These are phyloP conservation scores for Kalmanozyma brasiliensis DNA, from an alignment of 1,284 basidiomycete genomes.

Conservation along the genomic window DNA sequence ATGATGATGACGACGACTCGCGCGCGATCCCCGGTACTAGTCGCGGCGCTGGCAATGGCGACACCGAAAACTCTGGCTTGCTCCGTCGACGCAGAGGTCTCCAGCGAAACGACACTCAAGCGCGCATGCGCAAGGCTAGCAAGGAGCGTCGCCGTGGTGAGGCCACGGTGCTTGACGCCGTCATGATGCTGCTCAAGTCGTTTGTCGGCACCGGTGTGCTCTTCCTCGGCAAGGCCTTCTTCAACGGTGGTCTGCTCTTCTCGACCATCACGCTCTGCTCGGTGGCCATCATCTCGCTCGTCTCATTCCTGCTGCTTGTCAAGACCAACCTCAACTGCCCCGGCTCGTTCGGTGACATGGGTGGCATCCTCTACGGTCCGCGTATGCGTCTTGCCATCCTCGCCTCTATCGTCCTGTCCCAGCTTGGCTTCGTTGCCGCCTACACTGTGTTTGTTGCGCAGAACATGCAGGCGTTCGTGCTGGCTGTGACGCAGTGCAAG, in stretches of 20 bases:
- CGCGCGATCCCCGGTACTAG: slow-evolving; percentile 44
- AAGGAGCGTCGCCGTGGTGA: slow-evolving; percentile 58
- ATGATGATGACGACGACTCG: slow-evolving; percentile 32
- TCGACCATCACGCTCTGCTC: slow-evolving; percentile 81
- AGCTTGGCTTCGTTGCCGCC: slow-evolving; percentile 85
- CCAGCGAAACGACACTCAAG: slow-evolving; percentile 34
- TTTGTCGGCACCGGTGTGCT: slow-evolving; percentile 97
- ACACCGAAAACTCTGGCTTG: slow-evolving; percentile 54
- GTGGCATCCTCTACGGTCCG: slow-evolving; percentile 88
- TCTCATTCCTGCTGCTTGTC: slow-evolving; percentile 92
- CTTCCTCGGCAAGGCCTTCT: slow-evolving; percentile 97
- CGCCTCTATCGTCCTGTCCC: slow-evolving; percentile 86
- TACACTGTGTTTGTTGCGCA: slow-evolving; percentile 97
- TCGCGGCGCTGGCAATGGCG: slow-evolving; percentile 42
- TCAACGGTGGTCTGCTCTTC: slow-evolving; percentile 94
- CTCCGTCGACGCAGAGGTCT: slow-evolving; percentile 41
- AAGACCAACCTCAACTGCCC: slow-evolving; percentile 87
- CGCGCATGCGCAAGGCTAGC: slow-evolving; percentile 54
- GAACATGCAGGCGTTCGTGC: slow-evolving; percentile 83
- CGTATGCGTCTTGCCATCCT: slow-evolving; percentile 93
- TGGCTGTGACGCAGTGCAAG: slow-evolving; percentile 83
- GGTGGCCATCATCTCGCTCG: slow-evolving; percentile 88
- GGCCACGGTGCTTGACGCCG: slow-evolving; percentile 63
- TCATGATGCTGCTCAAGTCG: slow-evolving; percentile 74
- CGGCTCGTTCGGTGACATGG: slow-evolving; percentile 96